Evolutionary conservation across 768 basidiomycete genomes (phyloP), one percentile per base, ranked within the genome.

Genomic region (Mycena alexandri): DNA sequence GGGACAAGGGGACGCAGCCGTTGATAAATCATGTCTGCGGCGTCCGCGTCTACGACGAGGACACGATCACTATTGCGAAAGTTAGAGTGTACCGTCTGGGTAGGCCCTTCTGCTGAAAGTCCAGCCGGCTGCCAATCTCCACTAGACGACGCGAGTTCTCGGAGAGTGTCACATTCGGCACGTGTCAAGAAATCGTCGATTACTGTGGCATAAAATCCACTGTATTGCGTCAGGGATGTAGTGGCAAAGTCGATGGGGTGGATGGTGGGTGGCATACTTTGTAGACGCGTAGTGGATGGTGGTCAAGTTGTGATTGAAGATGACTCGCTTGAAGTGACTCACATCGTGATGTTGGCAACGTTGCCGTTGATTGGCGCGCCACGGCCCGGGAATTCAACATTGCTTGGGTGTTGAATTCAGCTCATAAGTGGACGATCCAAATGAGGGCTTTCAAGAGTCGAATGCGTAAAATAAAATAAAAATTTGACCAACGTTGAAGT

Each of bases 41-140:
- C 72, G 3, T 72, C 72, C 16, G 77, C 65, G 63, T 84, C 80
- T 43, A 81, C 78, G 25, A 78, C 75, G 0, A 82, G 54, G 22
- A 85, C 79, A 3, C 81, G 75, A 33, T 82, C 80, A 67, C 80
- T 82, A 53, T 83, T 79, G 47, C 84, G 75, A 67, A 83, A 83
- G 22, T 75, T 67, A 11, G 80, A 76, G 61, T 82, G 74, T 52
- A 84, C 75, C 25, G 75, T 75, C 34, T 81, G 66, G 22, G 77
- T 59, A 2, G 68, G 61, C 1, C 67, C 71, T 2, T 64, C 58
- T 34, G 79, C 78, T 60, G 77, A 72, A 1, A 84, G 60, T 0
- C 74, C 78, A 19, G 83, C 82, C n/a, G 79, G 78, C 21, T 75
- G 59, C 83, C 84, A 84, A 52, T 78, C 70, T 3, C 65, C 69